Base-by-base conservation (phyloP, 2,329 filamentous ascomycete genomes). In the Apiospora koreana region DNA sequence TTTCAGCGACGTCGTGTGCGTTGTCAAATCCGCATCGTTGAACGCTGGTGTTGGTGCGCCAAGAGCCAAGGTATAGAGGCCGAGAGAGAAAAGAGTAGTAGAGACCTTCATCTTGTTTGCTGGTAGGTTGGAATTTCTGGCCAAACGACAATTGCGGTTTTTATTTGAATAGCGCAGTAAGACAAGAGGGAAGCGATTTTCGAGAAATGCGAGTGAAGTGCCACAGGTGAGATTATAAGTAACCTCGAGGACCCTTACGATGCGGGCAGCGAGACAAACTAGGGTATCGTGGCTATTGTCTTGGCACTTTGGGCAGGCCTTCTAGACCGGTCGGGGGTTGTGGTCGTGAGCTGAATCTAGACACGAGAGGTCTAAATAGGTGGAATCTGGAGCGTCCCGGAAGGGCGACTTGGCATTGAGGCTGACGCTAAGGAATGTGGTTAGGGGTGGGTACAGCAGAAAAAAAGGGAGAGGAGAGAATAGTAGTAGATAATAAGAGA, bases 91-190 rank as follows among this genome's bases (percentile, higher is more conserved):
- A 38, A 68, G 25, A n/a, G 45, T 25, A 54, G 66, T 42, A 42
- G 66, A 48, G 31, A 68, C 14, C 66, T 68, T 54, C 66, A 68
- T 68, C 31, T 62, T 62, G 31, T 62, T n/a, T 38, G 31, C 31
- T 38, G 54, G 54, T 18, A 21, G 31, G 31, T 21, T 10, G 28
- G 7, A 2, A 54, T 2, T 62, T 8, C 31, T 14, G 31, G 54
- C 54, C 31, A n/a, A 62, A 38, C 54, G 54, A 38, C 18, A n/a
- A 6, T n/a, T 38, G 31, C 4, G 21, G 2, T 62, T n/a, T 50
- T 38, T 38, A 2, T 62, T 62, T 18, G 18, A 38, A 14, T n/a
- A 23, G 9, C 7, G 18, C 28, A 38, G 31, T 38, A n/a, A 14
- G 54, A 38, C 9, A 38, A 31, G 43, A n/a, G 5, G 16, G 28